Percentiles rank a stretch among this genome's conserved stretches.
These are phyloP conservation scores for Termitomyces eurrhizus DNA, from an alignment of 768 basidiomycete species.

Conservation along the genomic window DNA sequence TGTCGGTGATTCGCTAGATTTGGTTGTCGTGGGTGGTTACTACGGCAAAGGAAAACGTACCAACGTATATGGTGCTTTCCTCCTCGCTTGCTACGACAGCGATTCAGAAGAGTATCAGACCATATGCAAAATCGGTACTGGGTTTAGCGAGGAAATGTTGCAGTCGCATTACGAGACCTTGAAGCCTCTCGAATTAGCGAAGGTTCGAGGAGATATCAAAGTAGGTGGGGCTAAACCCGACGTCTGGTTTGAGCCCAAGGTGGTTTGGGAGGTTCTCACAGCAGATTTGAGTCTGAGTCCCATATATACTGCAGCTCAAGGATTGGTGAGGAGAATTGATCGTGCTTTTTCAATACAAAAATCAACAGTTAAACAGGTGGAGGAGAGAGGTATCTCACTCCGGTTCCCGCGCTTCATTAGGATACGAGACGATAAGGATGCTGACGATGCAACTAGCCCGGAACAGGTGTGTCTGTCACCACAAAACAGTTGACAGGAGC, in stretches of 20 bases:
- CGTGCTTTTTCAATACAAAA: neutral
- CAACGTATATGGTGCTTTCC: slow-evolving; percentile 95
- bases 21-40: slow-evolving; percentile 97
- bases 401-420: slow-evolving; percentile 95
- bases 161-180: slow-evolving; percentile 78
- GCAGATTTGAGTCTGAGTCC: slow-evolving; percentile 97
- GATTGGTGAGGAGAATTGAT: slow-evolving; percentile 53
- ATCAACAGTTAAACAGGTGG: slow-evolving; percentile 44
- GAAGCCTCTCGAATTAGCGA: slow-evolving; percentile 69
- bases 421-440: slow-evolving; percentile 88
- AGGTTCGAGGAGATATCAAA: slow-evolving; percentile 79
- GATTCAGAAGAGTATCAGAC: slow-evolving; percentile 95
- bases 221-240: slow-evolving; percentile 94
- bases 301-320: slow-evolving; percentile 92
- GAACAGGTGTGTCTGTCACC: slow-evolving; percentile 64
- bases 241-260: slow-evolving; percentile 94
- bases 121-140: slow-evolving; percentile 98
- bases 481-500: neutral
- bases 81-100: slow-evolving; percentile 93
- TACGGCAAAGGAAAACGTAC: slow-evolving; percentile 98
- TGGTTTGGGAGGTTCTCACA: slow-evolving; percentile 98
- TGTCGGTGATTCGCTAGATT: slow-evolving; percentile 93
- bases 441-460: slow-evolving; percentile 88
- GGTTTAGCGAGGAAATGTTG: slow-evolving; percentile 91
- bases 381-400: slow-evolving; percentile 89